These are phyloP conservation scores for Pichia sp. DNA, from an alignment of 1,139 yeast genomes.

Conservation along the genomic window DNA sequence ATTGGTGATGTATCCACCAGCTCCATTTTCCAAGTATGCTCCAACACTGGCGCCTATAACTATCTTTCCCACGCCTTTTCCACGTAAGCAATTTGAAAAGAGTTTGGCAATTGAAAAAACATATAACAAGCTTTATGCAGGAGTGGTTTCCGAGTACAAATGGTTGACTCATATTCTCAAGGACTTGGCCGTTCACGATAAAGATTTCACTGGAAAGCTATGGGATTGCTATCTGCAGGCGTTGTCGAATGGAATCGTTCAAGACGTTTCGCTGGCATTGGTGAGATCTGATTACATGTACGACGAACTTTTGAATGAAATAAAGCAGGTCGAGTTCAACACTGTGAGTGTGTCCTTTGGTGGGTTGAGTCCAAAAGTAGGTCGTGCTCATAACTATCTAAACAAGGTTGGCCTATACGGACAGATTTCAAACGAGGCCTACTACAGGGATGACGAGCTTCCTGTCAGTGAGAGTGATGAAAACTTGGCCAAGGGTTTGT, in stretches of 20 bases:
- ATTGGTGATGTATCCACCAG: slow-evolving; percentile 68
- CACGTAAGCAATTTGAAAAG: slow-evolving; percentile 56
- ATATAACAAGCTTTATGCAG: slow-evolving; percentile 72
- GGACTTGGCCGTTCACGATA: slow-evolving; percentile 56
- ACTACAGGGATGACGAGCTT: slow-evolving; percentile 42
- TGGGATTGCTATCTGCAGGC: slow-evolving; percentile 56
- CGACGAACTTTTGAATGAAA: slow-evolving; percentile 43
- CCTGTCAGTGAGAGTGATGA: slow-evolving; percentile 64
- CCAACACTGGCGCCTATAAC: slow-evolving; percentile 83
- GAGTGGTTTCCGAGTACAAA: slow-evolving; percentile 48
- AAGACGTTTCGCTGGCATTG: slow-evolving; percentile 72
- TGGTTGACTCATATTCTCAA: slow-evolving; percentile 62
- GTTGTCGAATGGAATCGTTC: slow-evolving; percentile 48
- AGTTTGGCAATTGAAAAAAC: slow-evolving; percentile 65
- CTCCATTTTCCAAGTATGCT: slow-evolving; percentile 38
- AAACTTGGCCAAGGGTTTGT: slow-evolving; percentile 66
- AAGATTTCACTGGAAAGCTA: slow-evolving; percentile 76
- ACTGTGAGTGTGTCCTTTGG: slow-evolving; percentile 96
- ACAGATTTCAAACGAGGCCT: slow-evolving; percentile 36
- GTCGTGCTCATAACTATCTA: slow-evolving; percentile 65
- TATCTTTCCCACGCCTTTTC: slow-evolving; percentile 85
- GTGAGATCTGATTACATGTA: slow-evolving; percentile 91
- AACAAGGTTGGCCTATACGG: slow-evolving; percentile 55
- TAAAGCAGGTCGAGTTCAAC: slow-evolving; percentile 94
- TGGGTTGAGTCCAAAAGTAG: slow-evolving; percentile 78